Conservation (phyloP, 1,139 yeast species). For the Suhomyces coccinellae region DNA sequence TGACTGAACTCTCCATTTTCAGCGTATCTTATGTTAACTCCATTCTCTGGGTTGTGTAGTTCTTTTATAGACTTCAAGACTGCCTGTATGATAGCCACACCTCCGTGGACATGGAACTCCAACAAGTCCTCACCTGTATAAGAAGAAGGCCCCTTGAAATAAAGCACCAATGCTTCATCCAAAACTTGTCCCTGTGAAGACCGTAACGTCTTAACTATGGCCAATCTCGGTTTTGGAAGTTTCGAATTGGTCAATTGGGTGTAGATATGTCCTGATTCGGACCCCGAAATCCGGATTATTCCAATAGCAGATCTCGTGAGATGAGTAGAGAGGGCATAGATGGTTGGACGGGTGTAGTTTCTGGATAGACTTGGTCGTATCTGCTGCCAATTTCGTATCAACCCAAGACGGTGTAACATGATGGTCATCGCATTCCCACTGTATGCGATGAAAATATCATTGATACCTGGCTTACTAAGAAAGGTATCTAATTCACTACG, state of each 20-base stretch:
- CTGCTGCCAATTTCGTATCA: neutral
- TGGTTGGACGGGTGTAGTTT: slow-evolving; percentile 50
- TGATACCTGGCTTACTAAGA: neutral
- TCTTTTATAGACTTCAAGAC: slow-evolving; percentile 63
- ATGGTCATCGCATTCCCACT: neutral
- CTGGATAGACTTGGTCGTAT: neutral
- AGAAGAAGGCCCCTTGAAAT: slow-evolving; percentile 72
- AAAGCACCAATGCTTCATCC: slow-evolving; percentile 76
- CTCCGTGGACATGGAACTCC: slow-evolving; percentile 92
- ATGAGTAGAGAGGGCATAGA: slow-evolving; percentile 87
- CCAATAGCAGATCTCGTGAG: slow-evolving; percentile 85
- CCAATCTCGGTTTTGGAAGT: slow-evolving; percentile 51
- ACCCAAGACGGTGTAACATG: neutral
- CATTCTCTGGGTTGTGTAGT: slow-evolving; percentile 45
- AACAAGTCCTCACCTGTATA: slow-evolving; percentile 91
- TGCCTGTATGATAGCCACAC: slow-evolving; percentile 76
- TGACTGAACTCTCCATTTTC: slow-evolving; percentile 91
- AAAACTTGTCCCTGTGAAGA: slow-evolving; percentile 47
- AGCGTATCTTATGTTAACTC: slow-evolving; percentile 67
- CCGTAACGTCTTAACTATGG: slow-evolving; percentile 57
- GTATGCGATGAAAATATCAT: neutral
- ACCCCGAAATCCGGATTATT: slow-evolving; percentile 80
- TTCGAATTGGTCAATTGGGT: slow-evolving; percentile 45
- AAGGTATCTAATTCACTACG: neutral
- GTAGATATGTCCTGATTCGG: slow-evolving; percentile 51